Evolutionary conservation across 495 filamentous ascomycete species (phyloP).

Genomic region (Pyrenula aspistea): DNA sequence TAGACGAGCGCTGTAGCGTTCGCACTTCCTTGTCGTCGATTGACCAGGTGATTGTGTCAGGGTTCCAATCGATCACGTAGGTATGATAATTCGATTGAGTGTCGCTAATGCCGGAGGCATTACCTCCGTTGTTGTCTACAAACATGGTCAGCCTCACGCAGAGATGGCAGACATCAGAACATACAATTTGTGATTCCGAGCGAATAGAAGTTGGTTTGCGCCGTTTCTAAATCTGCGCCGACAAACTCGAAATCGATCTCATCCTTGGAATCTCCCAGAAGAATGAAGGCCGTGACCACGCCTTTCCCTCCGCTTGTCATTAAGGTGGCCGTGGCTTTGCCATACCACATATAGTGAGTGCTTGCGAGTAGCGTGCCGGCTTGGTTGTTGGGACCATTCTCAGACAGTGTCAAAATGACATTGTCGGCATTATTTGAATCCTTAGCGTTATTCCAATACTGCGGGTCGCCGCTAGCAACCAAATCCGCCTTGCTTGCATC

Average conservation of each 20-base stretch:
- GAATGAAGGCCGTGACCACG: slow-evolving; percentile 92
- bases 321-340: slow-evolving; percentile 73
- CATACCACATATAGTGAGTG: slow-evolving; percentile 94
- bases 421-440: slow-evolving; percentile 29
- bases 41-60: slow-evolving; percentile 72
- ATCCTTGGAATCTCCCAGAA: slow-evolving; percentile 89
- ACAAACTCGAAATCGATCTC: slow-evolving; percentile 97
- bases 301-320: slow-evolving; percentile 77
- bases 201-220: slow-evolving; percentile 94
- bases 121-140: slow-evolving; percentile 60
- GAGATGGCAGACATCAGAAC: too few species aligned
- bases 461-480: slow-evolving; percentile 70
- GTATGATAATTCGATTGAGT: slow-evolving; percentile 75
- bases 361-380: slow-evolving; percentile 78
- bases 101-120: slow-evolving; percentile 50
- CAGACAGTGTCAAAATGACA: slow-evolving; percentile 77
- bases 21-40: slow-evolving; percentile 71
- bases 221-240: slow-evolving; percentile 60
- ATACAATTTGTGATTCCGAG: slow-evolving; percentile 88
- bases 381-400: slow-evolving; percentile 39
- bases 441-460: slow-evolving; percentile 33
- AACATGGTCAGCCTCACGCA: too few species aligned
- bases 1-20: slow-evolving; percentile 57
- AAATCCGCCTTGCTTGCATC: slow-evolving; percentile 69
- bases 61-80: slow-evolving; percentile 89